These are phyloP conservation scores for Lactarius pseudohatsudake DNA, from an alignment of 768 basidiomycete genomes.

Conservation along the genomic window DNA sequence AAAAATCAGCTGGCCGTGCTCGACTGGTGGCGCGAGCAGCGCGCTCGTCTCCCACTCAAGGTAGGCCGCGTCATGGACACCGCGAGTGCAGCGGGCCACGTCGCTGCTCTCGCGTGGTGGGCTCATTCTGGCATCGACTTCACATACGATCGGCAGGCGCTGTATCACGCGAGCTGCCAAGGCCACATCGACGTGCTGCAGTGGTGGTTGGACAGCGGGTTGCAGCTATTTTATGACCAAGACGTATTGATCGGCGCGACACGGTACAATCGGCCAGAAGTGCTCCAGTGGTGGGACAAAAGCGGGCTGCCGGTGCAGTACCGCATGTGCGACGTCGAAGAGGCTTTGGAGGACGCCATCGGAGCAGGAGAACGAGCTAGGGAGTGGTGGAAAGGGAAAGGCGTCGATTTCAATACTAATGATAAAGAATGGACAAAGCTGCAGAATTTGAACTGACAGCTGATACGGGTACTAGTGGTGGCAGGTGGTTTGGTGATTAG, in stretches of 20 bases:
- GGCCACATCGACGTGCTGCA: constrained; percentile 78
- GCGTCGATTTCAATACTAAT: constrained; percentile 79
- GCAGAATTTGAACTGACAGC: constrained; percentile 62
- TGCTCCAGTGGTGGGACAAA: constrained; percentile 87
- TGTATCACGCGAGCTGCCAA: constrained; percentile 76
- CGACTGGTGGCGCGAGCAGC: constrained; percentile 79
- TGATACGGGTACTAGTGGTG: too few relatives aligned
- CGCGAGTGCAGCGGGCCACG: constrained; percentile 76
- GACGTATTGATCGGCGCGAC: constrained; percentile 81
- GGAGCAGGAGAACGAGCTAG: constrained; percentile 74
- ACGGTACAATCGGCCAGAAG: constrained; percentile 74
- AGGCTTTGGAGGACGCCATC: constrained; percentile 85
- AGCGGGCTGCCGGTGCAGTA: constrained; percentile 79
- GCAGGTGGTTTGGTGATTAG: background rate
- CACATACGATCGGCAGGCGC: constrained; percentile 74
- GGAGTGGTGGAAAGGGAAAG: constrained; percentile 79
- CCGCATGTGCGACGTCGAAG: constrained; percentile 89
- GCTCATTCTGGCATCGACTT: constrained; percentile 71
- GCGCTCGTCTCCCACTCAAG: constrained; percentile 59
- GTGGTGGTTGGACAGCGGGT: constrained; percentile 81
- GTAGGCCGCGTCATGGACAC: constrained; percentile 84
- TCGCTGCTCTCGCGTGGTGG: constrained; percentile 84
- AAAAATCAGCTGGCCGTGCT: constrained; percentile 75
- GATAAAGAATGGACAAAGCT: constrained; percentile 89
- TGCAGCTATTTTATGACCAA: constrained; percentile 77